phyloP scores from a whole-genome alignment of 1,284 basidiomycete species.

The Bondarzewia mesenterica region DNA sequence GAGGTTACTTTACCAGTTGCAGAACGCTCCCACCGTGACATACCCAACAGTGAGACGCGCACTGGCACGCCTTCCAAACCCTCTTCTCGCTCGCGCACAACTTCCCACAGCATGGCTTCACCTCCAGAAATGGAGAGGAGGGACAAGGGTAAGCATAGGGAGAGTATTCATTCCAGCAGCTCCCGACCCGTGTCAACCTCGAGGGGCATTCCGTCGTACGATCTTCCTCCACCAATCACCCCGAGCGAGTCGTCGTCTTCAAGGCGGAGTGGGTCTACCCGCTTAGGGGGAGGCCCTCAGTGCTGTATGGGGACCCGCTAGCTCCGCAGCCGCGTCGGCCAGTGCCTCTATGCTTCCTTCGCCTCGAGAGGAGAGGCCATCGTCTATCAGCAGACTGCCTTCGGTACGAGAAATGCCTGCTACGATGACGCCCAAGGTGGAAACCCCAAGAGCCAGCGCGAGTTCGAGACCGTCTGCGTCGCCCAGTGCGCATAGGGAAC shows the following conservation, averaged over 20 bases:
- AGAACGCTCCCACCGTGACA: conserved; percentile 11
- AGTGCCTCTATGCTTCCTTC: conserved; percentile 16
- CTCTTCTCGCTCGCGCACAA: neutral
- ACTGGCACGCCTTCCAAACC: conserved; percentile 1
- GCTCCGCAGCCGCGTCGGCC: conserved; percentile 15
- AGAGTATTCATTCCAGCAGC: conserved; percentile 11
- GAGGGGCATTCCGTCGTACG: conserved; percentile 15
- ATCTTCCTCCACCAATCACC: conserved; percentile 13
- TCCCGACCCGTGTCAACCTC: conserved; percentile 16
- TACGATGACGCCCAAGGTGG: conserved; percentile 10
- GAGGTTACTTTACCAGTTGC: conserved; percentile 13
- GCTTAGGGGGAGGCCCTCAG: conserved; percentile 22
- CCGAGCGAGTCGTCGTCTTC: conserved; percentile 23
- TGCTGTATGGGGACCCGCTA: conserved; percentile 24
- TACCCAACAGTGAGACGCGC: conserved; percentile 10
- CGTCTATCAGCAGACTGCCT: conserved; percentile 6
- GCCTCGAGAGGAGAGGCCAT: conserved; percentile 10
- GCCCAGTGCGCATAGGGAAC: neutral
- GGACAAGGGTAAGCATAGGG: conserved; percentile 22
- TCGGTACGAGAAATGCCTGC: conserved; percentile 10
- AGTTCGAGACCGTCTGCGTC: conserved; percentile 3
- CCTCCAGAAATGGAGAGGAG: conserved; percentile 5
- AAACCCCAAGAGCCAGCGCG: conserved; percentile 9
- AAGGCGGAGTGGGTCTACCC: conserved; percentile 21
- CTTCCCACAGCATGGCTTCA: neutral